Base-by-base conservation (phyloP, 2,329 filamentous ascomycete species). In the Xylariaceae sp. region DNA sequence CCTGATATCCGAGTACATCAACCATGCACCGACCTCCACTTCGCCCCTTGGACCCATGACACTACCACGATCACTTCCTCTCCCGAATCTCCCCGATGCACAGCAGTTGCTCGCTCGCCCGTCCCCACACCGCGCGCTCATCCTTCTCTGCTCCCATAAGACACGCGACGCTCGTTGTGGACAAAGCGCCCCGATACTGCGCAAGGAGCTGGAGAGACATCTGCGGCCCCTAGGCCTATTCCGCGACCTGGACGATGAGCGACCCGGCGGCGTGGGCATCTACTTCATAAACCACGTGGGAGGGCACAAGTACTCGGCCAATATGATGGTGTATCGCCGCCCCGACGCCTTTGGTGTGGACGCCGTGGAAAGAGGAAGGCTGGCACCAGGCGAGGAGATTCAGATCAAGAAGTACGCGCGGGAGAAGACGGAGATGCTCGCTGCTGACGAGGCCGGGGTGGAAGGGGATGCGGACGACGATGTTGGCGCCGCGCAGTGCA, bases 201-300 rank as follows among this genome's bases (percentile, higher is more conserved):
- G 85, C 43, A 86, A 86, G 65, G 94, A 97, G 72, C 83, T 99
- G 51, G 90, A 96, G 75, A 82, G 92, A 1, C 90, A 96, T 68
- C 79, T 97, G 34, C 85, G 91, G 0, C 88, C 89, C 1, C 76
- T 95, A 12, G 92, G 91, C 0, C 74, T 99, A 18, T 92, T 87
- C 70, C 85, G 94, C 29, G 92, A 97, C 68, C 74, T 94, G 44
- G 84, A 95, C 67, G 94, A 99, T 69, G 85, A 91, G 70, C 76
- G 94, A 54, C 90, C 92, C 0, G 92, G 92, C 10, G 94, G 94
- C 12, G 92, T 96, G 5, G 92, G 90, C 0, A 89, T 99, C 60
- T 96, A 96, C 74, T 97, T 96, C 68, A 95, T 97, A 67, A 92
- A 85, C 62, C 94, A 99, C 67, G 91, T 96, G 2, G 94, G 94